Conservation (phyloP, 2,329 filamentous ascomycete species). For the Tricladium varicosporioides region DNA sequence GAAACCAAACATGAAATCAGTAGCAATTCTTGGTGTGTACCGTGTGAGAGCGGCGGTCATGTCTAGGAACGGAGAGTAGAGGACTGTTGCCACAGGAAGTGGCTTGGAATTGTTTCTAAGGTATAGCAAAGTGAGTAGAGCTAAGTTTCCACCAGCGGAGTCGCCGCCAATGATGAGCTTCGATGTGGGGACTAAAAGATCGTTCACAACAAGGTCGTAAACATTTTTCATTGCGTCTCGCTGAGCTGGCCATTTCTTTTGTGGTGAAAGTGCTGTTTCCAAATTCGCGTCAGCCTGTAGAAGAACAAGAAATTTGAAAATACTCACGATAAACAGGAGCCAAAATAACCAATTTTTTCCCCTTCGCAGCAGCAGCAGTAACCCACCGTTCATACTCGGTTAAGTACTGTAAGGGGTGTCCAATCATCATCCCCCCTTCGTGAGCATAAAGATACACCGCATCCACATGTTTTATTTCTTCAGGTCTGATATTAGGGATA, state of each 20-base stretch:
- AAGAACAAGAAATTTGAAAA: not conserved
- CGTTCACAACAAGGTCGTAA: not conserved
- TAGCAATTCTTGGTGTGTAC: not conserved
- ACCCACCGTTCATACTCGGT: not conserved
- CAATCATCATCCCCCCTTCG: not conserved
- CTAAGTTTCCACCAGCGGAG: constrained; percentile 5
- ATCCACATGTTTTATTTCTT: not conserved
- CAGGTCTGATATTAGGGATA: not conserved
- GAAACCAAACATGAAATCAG: not conserved
- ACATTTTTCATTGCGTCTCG: not conserved
- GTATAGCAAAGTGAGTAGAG: not conserved
- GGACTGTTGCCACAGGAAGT: not conserved
- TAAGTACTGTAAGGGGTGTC: constrained; percentile 1
- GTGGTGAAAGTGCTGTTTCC: not conserved
- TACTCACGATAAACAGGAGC: not conserved
- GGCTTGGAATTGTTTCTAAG: not conserved
- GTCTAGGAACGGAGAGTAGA: not conserved
- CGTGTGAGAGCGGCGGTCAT: not conserved
- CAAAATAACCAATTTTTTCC: not conserved
- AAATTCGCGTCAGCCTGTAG: not conserved
- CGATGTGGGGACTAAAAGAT: not conserved
- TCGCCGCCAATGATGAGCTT: constrained; percentile 3
- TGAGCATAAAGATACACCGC: not conserved
- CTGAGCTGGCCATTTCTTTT: constrained; percentile 1
- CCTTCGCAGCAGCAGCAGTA: not conserved